Percentiles rank a stretch among this genome's conserved stretches.
These are phyloP conservation scores for Sindora glabra DNA, from an alignment of 306 rosid species.

Conservation along the genomic window DNA sequence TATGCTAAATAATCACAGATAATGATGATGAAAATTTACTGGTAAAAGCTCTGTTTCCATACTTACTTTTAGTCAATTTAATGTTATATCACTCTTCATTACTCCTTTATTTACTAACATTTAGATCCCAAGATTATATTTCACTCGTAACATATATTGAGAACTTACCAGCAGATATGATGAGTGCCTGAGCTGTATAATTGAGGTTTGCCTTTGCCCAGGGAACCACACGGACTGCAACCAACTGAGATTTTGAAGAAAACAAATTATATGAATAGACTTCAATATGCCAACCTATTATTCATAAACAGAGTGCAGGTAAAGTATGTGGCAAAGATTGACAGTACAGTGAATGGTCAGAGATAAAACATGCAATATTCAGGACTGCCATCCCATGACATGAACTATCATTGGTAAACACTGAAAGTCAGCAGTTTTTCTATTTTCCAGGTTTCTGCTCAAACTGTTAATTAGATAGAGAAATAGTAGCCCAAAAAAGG, in stretches of 20 bases:
- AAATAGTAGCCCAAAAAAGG: too few relatives aligned
- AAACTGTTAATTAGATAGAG: too few relatives aligned
- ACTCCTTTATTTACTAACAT: background rate
- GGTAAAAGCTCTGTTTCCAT: background rate
- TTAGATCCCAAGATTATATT: background rate
- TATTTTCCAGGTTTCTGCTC: too few relatives aligned
- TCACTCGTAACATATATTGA: background rate
- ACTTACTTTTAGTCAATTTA: background rate
- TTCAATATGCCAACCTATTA: background rate
- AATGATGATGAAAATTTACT: background rate
- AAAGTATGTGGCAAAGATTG: too few relatives aligned
- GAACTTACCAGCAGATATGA: conserved; percentile 71
- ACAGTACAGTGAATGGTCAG: too few relatives aligned
- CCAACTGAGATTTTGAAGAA: conserved; percentile 35
- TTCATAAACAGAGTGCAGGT: background rate
- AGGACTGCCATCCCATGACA: too few relatives aligned
- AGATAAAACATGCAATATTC: too few relatives aligned
- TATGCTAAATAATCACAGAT: background rate
- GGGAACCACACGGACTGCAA: conserved; percentile 75
- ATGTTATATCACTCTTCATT: background rate
- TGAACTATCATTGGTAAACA: too few relatives aligned
- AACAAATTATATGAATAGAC: background rate
- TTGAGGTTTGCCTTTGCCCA: conserved; percentile 97
- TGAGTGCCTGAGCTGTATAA: conserved; percentile 88
- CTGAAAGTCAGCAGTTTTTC: too few relatives aligned